Evolutionary conservation across 768 basidiomycete genomes (phyloP).

Genomic region (Cantharellus anzutake): DNA sequence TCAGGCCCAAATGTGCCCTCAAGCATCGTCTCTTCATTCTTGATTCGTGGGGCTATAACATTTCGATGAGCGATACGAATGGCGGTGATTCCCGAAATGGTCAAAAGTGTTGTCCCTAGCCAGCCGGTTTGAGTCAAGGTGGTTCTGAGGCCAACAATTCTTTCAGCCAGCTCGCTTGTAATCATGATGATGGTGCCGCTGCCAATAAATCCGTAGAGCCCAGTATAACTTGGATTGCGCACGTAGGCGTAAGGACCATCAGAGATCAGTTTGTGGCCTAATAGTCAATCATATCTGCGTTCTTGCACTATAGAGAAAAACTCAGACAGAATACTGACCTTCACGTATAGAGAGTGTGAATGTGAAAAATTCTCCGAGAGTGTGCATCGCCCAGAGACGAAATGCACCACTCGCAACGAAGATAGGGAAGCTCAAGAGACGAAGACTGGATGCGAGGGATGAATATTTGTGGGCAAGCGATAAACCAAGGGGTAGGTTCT

Average conservation of each 20-base stretch:
- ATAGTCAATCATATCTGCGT: neutral
- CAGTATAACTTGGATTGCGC: neutral
- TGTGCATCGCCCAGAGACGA: conserved; percentile 1
- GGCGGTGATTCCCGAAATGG: neutral
- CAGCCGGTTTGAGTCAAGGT: neutral
- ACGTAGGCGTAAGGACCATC: neutral
- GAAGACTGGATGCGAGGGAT: too few relatives aligned
- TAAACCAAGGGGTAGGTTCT: too few relatives aligned
- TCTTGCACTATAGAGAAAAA: too few relatives aligned
- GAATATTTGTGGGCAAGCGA: too few relatives aligned
- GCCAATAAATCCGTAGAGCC: neutral
- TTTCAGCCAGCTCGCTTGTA: neutral
- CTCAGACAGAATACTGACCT: too few relatives aligned
- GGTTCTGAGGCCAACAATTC: neutral
- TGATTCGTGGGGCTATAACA: neutral
- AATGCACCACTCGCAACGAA: neutral
- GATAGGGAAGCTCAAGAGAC: neutral
- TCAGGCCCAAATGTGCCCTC: neutral
- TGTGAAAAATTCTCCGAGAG: neutral
- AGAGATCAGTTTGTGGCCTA: neutral
- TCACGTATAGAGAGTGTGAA: neutral
- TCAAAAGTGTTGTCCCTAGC: neutral
- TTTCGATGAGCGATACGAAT: neutral
- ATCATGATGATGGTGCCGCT: neutral
- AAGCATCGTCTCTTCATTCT: neutral